Conservation (phyloP, 805 yeast species). For the Clavispora carvajalis region DNA sequence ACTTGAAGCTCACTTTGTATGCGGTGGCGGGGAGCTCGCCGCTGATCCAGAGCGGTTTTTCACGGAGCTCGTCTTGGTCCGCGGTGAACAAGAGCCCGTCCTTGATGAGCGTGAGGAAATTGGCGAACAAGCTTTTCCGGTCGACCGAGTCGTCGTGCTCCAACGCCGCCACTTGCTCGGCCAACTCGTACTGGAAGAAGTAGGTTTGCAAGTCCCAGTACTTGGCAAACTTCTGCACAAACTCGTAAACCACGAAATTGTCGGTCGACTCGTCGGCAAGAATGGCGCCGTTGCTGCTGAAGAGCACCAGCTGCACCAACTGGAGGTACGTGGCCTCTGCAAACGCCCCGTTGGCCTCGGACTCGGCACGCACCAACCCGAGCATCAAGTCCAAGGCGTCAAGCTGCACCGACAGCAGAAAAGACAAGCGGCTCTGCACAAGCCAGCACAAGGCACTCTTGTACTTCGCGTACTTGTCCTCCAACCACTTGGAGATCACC, state of each 20-base stretch:
- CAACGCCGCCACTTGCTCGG: conserved; percentile 3
- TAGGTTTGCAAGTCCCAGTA: conserved; percentile 78
- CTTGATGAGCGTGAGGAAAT: conserved; percentile 35
- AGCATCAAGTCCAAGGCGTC: conserved; percentile 50
- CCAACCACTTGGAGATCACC: conserved; percentile 58
- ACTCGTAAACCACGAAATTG: conserved; percentile 49
- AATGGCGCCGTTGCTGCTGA: conserved; percentile 29
- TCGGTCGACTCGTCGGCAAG: conserved; percentile 44
- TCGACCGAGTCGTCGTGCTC: conserved; percentile 1
- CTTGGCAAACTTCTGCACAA: conserved; percentile 46
- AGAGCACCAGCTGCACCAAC: conserved; percentile 29
- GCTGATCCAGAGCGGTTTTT: conserved; percentile 22
- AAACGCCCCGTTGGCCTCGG: conserved; percentile 49
- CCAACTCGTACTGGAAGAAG: conserved; percentile 46
- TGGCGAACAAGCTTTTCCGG: conserved; percentile 23
- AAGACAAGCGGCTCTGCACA: conserved; percentile 35
- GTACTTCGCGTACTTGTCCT: conserved; percentile 50
- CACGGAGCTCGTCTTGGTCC: conserved; percentile 27
- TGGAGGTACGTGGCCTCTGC: conserved; percentile 50
- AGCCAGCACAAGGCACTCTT: conserved; percentile 40
- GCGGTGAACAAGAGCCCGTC: conserved; percentile 18
- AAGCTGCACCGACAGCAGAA: conserved; percentile 47
- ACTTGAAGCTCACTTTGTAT: conserved; percentile 45
- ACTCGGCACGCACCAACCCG: conserved; percentile 54
- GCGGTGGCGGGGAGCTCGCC: conserved; percentile 34